Percentiles rank a stretch among this genome's conserved stretches.
Conservation (phyloP, 75 land plant species). For the Cupressus sempervirens region DNA sequence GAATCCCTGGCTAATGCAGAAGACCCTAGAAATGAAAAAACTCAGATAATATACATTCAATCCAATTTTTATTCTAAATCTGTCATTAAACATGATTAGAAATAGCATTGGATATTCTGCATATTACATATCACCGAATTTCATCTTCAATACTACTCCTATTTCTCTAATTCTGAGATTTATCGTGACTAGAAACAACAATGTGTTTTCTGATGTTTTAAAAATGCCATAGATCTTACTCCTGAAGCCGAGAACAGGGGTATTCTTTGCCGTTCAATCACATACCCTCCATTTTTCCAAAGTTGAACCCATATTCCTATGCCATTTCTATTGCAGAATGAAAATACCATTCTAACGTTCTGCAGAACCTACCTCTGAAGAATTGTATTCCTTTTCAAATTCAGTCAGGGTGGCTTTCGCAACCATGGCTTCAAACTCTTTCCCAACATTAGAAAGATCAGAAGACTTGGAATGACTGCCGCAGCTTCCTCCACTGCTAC, state of each 20-base stretch:
- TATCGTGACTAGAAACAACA: no score
- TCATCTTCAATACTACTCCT: no score
- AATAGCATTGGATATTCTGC: background rate
- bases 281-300: no score
- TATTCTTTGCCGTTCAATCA: no score
- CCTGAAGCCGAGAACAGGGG: no score
- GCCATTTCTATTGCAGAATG: background rate
- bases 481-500: background rate
- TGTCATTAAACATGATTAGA: background rate
- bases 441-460: constrained; percentile 10
- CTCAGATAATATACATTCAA: background rate
- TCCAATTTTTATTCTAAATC: background rate
- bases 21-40: background rate
- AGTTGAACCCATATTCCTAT: background rate
- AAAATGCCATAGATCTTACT: no score
- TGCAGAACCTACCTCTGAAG: background rate
- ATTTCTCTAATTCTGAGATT: no score
- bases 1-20: background rate
- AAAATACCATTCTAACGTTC: background rate
- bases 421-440: constrained; percentile 10
- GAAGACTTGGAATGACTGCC: constrained; percentile 2
- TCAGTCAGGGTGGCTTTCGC: constrained; percentile 9
- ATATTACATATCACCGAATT: no score
- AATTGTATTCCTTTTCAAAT: constrained; percentile 1
- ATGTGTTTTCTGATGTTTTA: no score